Percentiles rank a stretch among this genome's conserved stretches.
phyloP scores from a whole-genome alignment of 2,329 filamentous ascomycete genomes.

The Zymoseptoria passerinii region DNA sequence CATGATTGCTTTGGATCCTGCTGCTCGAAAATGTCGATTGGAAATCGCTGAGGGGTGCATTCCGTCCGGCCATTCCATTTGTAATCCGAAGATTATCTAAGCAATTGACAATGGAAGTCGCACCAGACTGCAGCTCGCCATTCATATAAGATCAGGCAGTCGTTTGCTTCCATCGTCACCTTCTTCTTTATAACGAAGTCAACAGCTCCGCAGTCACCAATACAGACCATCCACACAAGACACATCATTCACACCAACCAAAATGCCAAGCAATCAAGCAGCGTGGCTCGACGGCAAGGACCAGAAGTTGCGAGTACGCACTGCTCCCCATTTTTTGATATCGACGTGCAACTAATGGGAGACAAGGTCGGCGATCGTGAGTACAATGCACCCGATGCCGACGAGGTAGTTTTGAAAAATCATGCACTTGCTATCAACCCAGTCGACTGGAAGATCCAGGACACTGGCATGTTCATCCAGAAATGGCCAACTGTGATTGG shows the following conservation, averaged over 20 bases:
- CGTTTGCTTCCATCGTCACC: neutral
- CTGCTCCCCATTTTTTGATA: neutral
- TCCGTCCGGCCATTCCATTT: neutral
- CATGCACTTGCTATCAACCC: slow-evolving; percentile 33
- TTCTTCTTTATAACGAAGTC: neutral
- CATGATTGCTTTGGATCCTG: too few relatives aligned
- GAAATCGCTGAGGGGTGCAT: too few relatives aligned
- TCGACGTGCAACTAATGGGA: neutral
- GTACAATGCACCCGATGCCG: slow-evolving; percentile 25
- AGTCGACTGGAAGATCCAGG: slow-evolving; percentile 33
- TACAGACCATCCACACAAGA: neutral
- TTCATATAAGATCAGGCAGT: neutral
- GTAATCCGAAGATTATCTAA: neutral
- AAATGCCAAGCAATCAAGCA: slow-evolving; percentile 20
- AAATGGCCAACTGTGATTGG: slow-evolving; percentile 31
- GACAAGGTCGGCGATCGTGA: slow-evolving; percentile 22
- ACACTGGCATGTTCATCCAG: slow-evolving; percentile 27
- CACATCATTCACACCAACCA: neutral
- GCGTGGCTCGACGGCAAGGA: slow-evolving; percentile 24
- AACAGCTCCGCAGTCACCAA: neutral
- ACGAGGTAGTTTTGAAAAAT: slow-evolving; percentile 31
- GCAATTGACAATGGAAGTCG: neutral
- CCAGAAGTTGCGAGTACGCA: slow-evolving; percentile 12
- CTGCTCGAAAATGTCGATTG: too few relatives aligned
- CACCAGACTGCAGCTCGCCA: neutral